A percentile compares a stretch with the other conserved stretches of the same genome.
Evolutionary conservation across 495 filamentous ascomycete species (phyloP).

Genomic region (Hyphodiscus hymeniophilus): DNA sequence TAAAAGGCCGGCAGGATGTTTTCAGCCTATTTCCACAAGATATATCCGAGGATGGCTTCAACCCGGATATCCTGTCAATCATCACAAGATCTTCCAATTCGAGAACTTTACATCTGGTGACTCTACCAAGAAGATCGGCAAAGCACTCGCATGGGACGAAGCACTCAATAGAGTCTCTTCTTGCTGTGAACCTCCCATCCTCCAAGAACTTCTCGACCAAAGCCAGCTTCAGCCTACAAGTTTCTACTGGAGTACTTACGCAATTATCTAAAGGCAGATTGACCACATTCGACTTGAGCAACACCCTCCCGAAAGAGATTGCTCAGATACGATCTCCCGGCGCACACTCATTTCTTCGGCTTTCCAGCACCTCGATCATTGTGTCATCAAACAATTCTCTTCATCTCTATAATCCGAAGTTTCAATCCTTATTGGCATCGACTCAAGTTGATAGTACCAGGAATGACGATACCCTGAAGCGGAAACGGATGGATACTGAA

Average conservation of each 20-base stretch:
- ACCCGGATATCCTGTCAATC: slow-evolving; percentile 39
- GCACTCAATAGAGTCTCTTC: slow-evolving; percentile 18
- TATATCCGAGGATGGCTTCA: slow-evolving; percentile 35
- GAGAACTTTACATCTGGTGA: slow-evolving; percentile 39
- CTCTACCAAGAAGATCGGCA: slow-evolving; percentile 24
- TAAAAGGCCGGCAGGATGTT: slow-evolving; percentile 36
- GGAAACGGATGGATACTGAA: slow-evolving; percentile 5
- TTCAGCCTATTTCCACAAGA: slow-evolving; percentile 23
- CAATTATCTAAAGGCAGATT: slow-evolving; percentile 37
- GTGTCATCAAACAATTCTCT: slow-evolving; percentile 33
- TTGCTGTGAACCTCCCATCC: slow-evolving; percentile 7
- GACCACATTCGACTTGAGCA: slow-evolving; percentile 39
- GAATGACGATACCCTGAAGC: slow-evolving; percentile 11
- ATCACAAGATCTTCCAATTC: slow-evolving; percentile 26
- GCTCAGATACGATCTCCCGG: slow-evolving; percentile 21
- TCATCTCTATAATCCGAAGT: slow-evolving; percentile 56
- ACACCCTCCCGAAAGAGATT: slow-evolving; percentile 15
- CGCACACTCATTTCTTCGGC: slow-evolving; percentile 41
- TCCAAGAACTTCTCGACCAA: not conserved
- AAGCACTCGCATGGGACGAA: not conserved
- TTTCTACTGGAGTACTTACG: slow-evolving; percentile 46
- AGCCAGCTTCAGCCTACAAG: slow-evolving; percentile 43
- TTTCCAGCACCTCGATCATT: slow-evolving; percentile 43
- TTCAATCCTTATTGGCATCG: slow-evolving; percentile 53
- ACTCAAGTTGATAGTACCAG: slow-evolving; percentile 31